Base-by-base conservation (phyloP, 148 eudicot genomes). In the Nepenthes mirabilis region DNA sequence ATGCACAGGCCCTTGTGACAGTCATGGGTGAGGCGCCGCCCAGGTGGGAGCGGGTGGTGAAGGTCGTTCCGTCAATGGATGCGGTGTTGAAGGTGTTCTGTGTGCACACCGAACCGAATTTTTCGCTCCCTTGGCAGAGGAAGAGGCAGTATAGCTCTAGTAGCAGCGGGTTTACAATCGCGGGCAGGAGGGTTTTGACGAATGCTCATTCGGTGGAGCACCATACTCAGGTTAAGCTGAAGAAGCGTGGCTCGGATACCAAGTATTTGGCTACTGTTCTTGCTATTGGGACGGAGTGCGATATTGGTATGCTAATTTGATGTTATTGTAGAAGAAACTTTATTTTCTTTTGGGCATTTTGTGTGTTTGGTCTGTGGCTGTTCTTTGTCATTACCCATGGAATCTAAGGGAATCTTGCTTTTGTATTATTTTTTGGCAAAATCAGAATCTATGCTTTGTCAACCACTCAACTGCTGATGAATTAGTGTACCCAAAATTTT, bases 41-140 rank as follows among this genome's bases (percentile, higher is more conserved):
- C 43, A 49, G 37, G 63, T 35, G 50, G 63, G 68, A 65, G 54
- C 43, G 62, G 14, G 69, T 57, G 11, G 60, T 56, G 36, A 50
- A 53, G 14, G 70, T 58, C 13, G 56, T 58, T 43, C 64, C 70
- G 33, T 59, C 70, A 49, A 67, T 67, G 70, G 70, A 67, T 23
- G 70, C 70, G 43, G 70, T 67, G 33, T 64, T 67, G 51, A 67
- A 67, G 64, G 70, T 67, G 33, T 67, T 67, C 48, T 67, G 70
- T 54, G 64, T 60, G 47, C 70, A 67, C 49, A 52, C 70, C 6
- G 64, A 67, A 58, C 64, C 70, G 64, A 67, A 67, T 60, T 67
- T 59, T 54, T 67, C 70, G 33, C 58, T 59, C 3, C 64, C 64
- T 3, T 67, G 70, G 70, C 70, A 67, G 64, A 59, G 63, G 64